Percentiles rank a stretch among this genome's conserved stretches.
Conservation (phyloP, 2,329 filamentous ascomycete genomes). For the Colletotrichum ledebouriae region DNA sequence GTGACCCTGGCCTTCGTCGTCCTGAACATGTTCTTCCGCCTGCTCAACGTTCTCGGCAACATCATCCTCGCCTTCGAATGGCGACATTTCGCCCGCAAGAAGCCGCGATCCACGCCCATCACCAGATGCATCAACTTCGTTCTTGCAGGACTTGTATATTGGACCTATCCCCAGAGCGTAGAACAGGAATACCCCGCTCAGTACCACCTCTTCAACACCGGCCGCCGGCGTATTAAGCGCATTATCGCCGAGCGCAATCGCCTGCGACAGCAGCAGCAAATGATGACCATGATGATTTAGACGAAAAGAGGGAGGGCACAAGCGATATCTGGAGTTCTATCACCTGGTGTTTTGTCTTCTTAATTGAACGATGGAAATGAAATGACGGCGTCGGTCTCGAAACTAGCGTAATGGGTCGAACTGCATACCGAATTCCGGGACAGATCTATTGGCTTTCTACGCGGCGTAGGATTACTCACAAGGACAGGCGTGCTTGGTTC, state of each 20-base stretch:
- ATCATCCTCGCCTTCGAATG: conserved; percentile 54
- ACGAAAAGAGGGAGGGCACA: neutral
- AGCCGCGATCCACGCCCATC: conserved; percentile 44
- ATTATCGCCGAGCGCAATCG: conserved; percentile 38
- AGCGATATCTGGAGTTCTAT: neutral
- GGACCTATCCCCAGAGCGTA: conserved; percentile 57
- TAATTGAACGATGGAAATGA: neutral
- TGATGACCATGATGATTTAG: conserved; percentile 37
- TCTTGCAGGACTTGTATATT: conserved; percentile 53
- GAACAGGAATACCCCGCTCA: conserved; percentile 53
- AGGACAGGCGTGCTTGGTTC: neutral
- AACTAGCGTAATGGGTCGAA: conserved; percentile 8
- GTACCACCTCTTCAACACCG: conserved; percentile 40
- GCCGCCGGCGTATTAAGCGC: conserved; percentile 36
- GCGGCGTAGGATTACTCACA: neutral
- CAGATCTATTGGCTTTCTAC: neutral
- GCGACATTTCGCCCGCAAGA: conserved; percentile 54
- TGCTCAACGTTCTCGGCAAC: conserved; percentile 56
- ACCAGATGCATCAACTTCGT: conserved; percentile 46
- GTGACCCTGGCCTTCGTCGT: conserved; percentile 53
- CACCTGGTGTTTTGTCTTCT: neutral
- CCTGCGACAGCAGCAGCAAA: conserved; percentile 34
- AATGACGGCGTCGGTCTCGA: conserved; percentile 3
- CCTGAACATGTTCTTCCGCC: conserved; percentile 56
- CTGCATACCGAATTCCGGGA: neutral